A percentile compares a stretch with the other conserved stretches of the same genome.
These are phyloP conservation scores for Eucalyptus cloeziana DNA, from an alignment of 345 rosid species.

Conservation along the genomic window DNA sequence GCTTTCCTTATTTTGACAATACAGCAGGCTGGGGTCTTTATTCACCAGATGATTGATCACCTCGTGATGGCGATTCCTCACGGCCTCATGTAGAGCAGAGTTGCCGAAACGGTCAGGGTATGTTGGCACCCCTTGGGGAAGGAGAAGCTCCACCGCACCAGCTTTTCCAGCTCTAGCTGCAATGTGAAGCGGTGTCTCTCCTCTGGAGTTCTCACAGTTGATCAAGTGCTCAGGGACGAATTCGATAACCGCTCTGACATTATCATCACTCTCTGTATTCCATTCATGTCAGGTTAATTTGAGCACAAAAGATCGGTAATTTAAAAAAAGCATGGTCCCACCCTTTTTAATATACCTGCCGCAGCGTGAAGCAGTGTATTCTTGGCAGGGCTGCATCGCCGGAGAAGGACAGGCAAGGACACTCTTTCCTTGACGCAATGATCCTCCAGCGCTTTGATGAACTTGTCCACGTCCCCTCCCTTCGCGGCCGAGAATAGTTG, in stretches of 20 bases:
- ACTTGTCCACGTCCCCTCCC: too few species aligned
- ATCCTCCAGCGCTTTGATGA: too few species aligned
- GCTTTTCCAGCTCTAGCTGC: not conserved
- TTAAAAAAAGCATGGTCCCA: not conserved
- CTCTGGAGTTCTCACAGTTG: not conserved
- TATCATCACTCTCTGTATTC: too few species aligned
- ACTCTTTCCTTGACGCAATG: accelerated
- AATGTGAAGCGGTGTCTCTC: not conserved
- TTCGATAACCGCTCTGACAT: not conserved
- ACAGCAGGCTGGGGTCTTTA: not conserved
- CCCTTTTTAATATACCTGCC: not conserved
- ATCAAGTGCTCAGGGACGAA: not conserved
- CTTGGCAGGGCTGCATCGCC: too few species aligned
- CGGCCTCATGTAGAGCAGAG: not conserved
- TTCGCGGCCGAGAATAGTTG: too few species aligned
- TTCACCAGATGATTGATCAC: not conserved
- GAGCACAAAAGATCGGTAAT: too few species aligned
- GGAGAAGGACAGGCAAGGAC: too few species aligned
- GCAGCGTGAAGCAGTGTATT: too few species aligned
- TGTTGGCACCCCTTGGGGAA: accelerated
- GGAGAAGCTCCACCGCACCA: not conserved
- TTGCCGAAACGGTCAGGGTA: accelerated
- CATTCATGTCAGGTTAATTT: too few species aligned
- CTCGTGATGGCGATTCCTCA: accelerated
- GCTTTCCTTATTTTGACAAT: not conserved